phyloP scores from a whole-genome alignment of 805 yeast species.

The Metschnikowia lunata region DNA sequence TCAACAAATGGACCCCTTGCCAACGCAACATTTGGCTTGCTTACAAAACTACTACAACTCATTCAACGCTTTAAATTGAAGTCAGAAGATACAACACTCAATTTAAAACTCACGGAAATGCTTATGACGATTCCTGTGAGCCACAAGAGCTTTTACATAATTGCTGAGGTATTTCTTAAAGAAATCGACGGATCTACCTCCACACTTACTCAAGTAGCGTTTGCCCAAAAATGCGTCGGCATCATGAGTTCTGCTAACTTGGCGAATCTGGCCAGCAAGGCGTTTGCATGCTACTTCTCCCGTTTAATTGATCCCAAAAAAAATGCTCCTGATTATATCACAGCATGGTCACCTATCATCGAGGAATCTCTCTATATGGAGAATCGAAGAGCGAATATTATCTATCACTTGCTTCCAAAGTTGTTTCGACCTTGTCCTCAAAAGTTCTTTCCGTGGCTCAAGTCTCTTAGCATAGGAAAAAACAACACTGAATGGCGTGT shows the following conservation, averaged over 20 bases:
- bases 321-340: constrained; percentile 44
- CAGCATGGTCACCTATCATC: constrained; percentile 46
- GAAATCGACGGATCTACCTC: constrained; percentile 37
- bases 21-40: constrained; percentile 61
- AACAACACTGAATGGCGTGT: constrained; percentile 4
- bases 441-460: constrained; percentile 39
- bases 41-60: constrained; percentile 48
- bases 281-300: constrained; percentile 35
- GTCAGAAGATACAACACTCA: constrained; percentile 16
- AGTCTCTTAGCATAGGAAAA: constrained; percentile 5
- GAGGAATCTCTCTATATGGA: constrained; percentile 28
- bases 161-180: constrained; percentile 53
- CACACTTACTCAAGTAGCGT: constrained; percentile 36
- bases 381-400: constrained; percentile 43
- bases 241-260: constrained; percentile 55
- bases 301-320: constrained; percentile 9
- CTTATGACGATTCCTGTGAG: constrained; percentile 41
- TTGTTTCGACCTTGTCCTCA: constrained; percentile 51
- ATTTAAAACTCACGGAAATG: constrained; percentile 42
- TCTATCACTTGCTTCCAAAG: constrained; percentile 57
- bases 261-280: constrained; percentile 64
- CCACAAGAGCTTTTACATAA: constrained; percentile 57
- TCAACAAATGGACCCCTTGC: constrained; percentile 68
- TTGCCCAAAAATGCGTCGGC: constrained; percentile 44
- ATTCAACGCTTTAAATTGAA: constrained; percentile 12